Percentiles rank a stretch among this genome's conserved stretches.
These are phyloP conservation scores for Guadua angustifolia DNA, from an alignment of 176 grass and related monocot species.

Conservation along the genomic window DNA sequence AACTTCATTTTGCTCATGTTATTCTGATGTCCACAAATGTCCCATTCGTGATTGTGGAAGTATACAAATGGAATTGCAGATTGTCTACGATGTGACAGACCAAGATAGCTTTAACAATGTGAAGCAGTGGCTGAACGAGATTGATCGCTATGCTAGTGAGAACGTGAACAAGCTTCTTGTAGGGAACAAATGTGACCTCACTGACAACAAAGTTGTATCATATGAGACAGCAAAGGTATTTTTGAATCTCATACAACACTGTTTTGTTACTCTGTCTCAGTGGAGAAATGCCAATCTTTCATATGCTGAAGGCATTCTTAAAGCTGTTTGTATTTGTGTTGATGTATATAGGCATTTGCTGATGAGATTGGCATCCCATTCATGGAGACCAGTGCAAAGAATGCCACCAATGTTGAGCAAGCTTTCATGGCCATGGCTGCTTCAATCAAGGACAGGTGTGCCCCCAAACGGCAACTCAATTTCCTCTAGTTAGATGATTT, in stretches of 20 bases:
- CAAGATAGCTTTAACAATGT: constrained; percentile 55
- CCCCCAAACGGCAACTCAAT: constrained; percentile 5
- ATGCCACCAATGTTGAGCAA: constrained; percentile 83
- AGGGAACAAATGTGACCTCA: constrained; percentile 83
- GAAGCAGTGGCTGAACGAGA: constrained; percentile 91
- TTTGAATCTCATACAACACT: constrained; percentile 5
- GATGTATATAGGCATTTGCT: constrained; percentile 67
- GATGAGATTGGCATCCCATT: constrained; percentile 93
- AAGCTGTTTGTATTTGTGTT: neutral
- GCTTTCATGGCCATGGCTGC: constrained; percentile 87
- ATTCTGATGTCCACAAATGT: neutral
- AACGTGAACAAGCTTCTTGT: constrained; percentile 95
- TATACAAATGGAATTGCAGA: constrained; percentile 46
- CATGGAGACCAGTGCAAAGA: constrained; percentile 93
- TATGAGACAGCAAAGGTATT: constrained; percentile 82
- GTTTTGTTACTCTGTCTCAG: neutral
- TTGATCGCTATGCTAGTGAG: constrained; percentile 90
- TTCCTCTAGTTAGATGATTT: neutral
- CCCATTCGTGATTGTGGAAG: neutral
- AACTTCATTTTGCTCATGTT: neutral
- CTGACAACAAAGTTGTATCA: constrained; percentile 84
- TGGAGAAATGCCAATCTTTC: neutral
- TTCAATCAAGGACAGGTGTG: constrained; percentile 69
- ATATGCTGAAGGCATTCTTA: neutral
- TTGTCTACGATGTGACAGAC: constrained; percentile 97